Base-by-base conservation (phyloP, 176 grass and related monocot species). In the Zoysia pacifica region DNA sequence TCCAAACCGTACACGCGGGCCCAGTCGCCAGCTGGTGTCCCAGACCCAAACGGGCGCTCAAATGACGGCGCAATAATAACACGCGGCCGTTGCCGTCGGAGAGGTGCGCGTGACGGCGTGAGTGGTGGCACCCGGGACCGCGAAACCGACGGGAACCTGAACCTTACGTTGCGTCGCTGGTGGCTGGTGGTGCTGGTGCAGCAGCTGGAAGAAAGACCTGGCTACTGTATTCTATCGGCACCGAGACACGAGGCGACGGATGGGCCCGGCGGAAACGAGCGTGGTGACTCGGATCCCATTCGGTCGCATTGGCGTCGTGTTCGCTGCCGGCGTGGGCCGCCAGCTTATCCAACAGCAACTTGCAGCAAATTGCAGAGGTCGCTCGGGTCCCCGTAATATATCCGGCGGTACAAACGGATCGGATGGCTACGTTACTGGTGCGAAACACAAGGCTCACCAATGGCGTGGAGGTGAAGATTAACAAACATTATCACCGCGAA, bases 41-140 rank as follows among this genome's bases (percentile, higher is more conserved):
- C 60, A 5, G 15, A 38, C 36, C 72, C 56, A 47, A 28, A 28
- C 28, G 19, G 3, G 73, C 55, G 35, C 61, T 35, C 8, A 41
- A 19, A 51, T 78, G 62, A 78, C 75, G 75, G 75, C 75, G 75
- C 46, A 52, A 6, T 38, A 52, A 6, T 38, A 40, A 10, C 75
- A 62, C 75, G 61, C 46, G 62, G 36, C 35, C 62, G 62, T 78
- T 61, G 18, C 12, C 51, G 38, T 56, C 13, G 6, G n/a, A 3
- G 9, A 6, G 52, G 16, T 44, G 11, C 19, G 19, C 58, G 44
- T 28, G 28, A 28, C 52, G 3, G 10, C 11, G 10, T 51, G 50
- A 3, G 11, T 12, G 11, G 9, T 51, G 10, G 50, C 14, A 13
- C 50, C 50, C 50, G 50, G 49, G 51, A 28, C 28, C 28, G 28